Evolutionary conservation across 306 rosid genomes (phyloP), one percentile per base, ranked within the genome.

Genomic region (Castanea sativa): DNA sequence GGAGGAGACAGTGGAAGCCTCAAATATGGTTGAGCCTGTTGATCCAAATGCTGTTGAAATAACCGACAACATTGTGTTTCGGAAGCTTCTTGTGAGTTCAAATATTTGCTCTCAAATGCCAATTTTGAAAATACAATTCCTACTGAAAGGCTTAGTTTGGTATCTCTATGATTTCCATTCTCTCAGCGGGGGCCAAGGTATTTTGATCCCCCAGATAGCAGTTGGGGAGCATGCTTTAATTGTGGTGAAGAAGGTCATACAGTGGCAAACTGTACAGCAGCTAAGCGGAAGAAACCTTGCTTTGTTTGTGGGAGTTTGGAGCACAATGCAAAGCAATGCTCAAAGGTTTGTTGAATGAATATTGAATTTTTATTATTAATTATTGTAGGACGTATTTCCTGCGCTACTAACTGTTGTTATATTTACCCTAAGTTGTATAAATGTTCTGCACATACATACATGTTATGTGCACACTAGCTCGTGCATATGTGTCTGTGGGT

Each of bases 171-270:
- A 76, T 85, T 81, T 85, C 52, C 78, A 64, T 86, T 87, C 76
- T 87, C 76, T 76, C 94, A 95, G 97, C 92, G 98, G 59, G 97
- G 97, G 78, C 98, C 98, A 12, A 93, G 99, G 86, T 96, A 96
- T 80, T 96, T 96, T 82, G 99, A 96, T 85, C 96, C 97, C 60
- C 98, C 97, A 2, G 87, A 89, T 79, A 86, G 83, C 81, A 81
- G 88, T 81, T 96, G 99, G 98, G 99, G 94, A 55, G 21, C 89
- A 5, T 96, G 97, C 91, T 96, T 70, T 85, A 93, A 90, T 51
- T 93, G 98, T 71, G 99, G 98, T 0, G 98, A 91, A 90, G 97
- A 88, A 78, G 99, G 99, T 71, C 99, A 96, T 73, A 81, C 84
- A 38, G 94, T 96, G 0, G 92, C 85, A 14, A 91, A 93, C 64